Conservation (phyloP, 148 eudicot genomes). For the Linanthus parryae region DNA sequence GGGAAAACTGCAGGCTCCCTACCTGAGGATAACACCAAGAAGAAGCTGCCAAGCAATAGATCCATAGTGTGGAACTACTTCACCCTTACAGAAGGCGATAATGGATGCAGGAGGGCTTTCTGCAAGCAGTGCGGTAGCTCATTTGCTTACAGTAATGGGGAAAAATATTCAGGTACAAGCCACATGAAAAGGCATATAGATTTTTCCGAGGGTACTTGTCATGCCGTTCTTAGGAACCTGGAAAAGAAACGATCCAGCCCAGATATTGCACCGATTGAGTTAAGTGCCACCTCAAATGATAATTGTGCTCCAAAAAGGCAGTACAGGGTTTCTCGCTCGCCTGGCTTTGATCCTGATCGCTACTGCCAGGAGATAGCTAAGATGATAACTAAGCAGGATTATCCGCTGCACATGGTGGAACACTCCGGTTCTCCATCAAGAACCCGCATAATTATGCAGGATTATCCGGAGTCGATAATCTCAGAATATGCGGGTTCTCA, state of each 20-base stretch:
- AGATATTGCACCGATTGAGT: conserved; percentile 25
- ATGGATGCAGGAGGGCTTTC: conserved; percentile 29
- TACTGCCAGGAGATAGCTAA: conserved; percentile 63
- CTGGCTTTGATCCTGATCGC: conserved; percentile 53
- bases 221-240: conserved; percentile 19
- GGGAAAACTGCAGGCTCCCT: conserved; percentile 16
- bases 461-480: conserved; percentile 19
- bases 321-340: conserved; percentile 25
- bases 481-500: conserved; percentile 11
- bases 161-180: conserved; percentile 35
- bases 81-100: conserved; percentile 21
- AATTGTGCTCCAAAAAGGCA: conserved; percentile 27
- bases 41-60: conserved; percentile 45
- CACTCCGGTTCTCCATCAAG: conserved; percentile 56
- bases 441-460: conserved; percentile 49
- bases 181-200: conserved; percentile 42
- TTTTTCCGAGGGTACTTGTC: conserved; percentile 37
- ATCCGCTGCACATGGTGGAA: conserved; percentile 74
- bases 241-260: conserved; percentile 15
- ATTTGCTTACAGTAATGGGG: conserved; percentile 39
- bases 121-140: conserved; percentile 37
- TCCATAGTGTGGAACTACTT: conserved; percentile 38
- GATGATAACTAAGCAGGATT: conserved; percentile 71
- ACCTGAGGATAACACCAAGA: conserved; percentile 48
- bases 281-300: conserved; percentile 13